Evolutionary conservation across 2,329 filamentous ascomycete genomes (phyloP).

Genomic region (Talaromyces sp.): DNA sequence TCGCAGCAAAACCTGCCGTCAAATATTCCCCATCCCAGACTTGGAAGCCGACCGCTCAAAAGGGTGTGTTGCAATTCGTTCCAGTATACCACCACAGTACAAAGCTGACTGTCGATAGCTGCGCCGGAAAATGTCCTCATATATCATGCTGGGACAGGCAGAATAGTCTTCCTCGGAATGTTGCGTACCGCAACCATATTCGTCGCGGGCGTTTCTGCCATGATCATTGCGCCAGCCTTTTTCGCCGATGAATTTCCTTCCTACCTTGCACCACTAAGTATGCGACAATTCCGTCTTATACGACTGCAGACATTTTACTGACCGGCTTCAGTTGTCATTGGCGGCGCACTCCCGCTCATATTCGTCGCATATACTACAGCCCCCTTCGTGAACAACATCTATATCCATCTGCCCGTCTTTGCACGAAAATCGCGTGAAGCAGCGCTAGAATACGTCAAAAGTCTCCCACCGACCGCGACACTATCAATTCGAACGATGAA

Average conservation of each 20-base stretch:
- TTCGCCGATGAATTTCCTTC: conserved; percentile 42
- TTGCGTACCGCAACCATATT: conserved; percentile 70
- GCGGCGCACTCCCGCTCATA: conserved; percentile 62
- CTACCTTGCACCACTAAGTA: conserved; percentile 43
- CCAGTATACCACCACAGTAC: neutral
- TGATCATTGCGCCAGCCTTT: conserved; percentile 62
- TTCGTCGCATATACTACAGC: conserved; percentile 63
- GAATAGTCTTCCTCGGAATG: conserved; percentile 65
- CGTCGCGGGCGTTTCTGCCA: conserved; percentile 62
- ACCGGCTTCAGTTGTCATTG: conserved; percentile 51
- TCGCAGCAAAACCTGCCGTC: neutral
- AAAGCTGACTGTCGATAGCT: conserved; percentile 24
- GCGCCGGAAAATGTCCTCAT: conserved; percentile 57
- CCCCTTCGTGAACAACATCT: conserved; percentile 70
- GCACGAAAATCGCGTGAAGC: conserved; percentile 59
- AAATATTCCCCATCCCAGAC: conserved; percentile 6
- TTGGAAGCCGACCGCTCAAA: conserved; percentile 27
- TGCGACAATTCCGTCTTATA: conserved; percentile 4
- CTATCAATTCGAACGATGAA: conserved; percentile 47
- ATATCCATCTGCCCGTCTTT: conserved; percentile 64
- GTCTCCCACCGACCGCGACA: conserved; percentile 43
- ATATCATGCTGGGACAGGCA: conserved; percentile 69
- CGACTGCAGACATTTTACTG: conserved; percentile 11
- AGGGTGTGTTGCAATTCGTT: conserved; percentile 25
- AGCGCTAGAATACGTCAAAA: conserved; percentile 43